Evolutionary conservation across 108 stramenopile species (phyloP).

Genomic region (Parietichytrium sp.): DNA sequence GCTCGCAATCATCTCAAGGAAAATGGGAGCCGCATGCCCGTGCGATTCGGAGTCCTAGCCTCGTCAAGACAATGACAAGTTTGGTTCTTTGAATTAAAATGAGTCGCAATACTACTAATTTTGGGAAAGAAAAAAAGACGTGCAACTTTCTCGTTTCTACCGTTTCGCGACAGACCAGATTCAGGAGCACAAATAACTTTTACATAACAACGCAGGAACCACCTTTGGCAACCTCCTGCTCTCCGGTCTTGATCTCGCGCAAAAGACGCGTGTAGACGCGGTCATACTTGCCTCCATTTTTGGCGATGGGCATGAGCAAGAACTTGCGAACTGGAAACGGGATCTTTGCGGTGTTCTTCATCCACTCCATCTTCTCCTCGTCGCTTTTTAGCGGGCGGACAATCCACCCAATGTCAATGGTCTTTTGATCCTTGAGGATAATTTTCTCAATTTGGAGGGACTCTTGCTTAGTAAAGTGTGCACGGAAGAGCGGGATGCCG

Average conservation of each 20-base stretch:
- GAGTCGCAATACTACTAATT: too few relatives aligned
- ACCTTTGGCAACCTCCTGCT: not conserved
- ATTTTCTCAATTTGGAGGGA: not conserved
- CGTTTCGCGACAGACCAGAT: too few relatives aligned
- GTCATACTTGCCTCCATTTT: not conserved
- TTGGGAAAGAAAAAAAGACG: too few relatives aligned
- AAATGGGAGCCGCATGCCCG: too few relatives aligned
- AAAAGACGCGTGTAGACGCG: not conserved
- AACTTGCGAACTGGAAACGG: not conserved
- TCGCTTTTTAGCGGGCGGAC: not conserved
- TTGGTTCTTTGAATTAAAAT: too few relatives aligned
- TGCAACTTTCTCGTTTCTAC: too few relatives aligned
- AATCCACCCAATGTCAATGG: not conserved
- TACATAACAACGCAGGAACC: not conserved
- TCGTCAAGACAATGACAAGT: too few relatives aligned
- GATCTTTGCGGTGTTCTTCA: constrained; percentile 25
- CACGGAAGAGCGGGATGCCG: constrained; percentile 29
- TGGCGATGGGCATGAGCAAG: constrained; percentile 4
- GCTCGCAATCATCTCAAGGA: too few relatives aligned
- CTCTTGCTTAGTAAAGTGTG: not conserved
- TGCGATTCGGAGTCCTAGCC: too few relatives aligned
- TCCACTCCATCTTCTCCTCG: not conserved
- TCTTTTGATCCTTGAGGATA: not conserved
- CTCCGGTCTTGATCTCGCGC: not conserved
- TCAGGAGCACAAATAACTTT: too few relatives aligned